Percentiles rank a stretch among this genome's conserved stretches.
phyloP scores from a whole-genome alignment of 1,284 basidiomycete species.

The Cryptococcus sp. region DNA sequence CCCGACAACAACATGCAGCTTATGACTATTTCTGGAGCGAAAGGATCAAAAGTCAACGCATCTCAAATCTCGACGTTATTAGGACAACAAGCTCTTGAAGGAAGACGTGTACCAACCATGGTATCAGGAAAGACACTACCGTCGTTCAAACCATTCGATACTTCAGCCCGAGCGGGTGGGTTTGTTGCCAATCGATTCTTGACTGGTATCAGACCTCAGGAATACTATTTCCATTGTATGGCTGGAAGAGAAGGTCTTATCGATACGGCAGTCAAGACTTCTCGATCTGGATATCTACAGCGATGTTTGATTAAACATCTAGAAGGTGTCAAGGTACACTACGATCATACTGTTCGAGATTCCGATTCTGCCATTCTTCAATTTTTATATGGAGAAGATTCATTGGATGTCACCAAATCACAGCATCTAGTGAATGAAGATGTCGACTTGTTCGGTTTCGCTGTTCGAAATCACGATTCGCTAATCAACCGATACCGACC shows the following conservation, averaged over 20 bases:
- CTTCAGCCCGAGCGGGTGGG: constrained; percentile 94
- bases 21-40: constrained; percentile 98
- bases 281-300: constrained; percentile 96
- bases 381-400: constrained; percentile 96
- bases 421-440: constrained; percentile 67
- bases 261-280: constrained; percentile 99
- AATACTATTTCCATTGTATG: constrained; percentile 99
- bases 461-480: constrained; percentile 79
- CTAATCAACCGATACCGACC: constrained; percentile 73
- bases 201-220: constrained; percentile 96
- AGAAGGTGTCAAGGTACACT: constrained; percentile 92
- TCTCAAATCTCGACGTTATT: constrained; percentile 96
- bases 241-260: constrained; percentile 98
- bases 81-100: constrained; percentile 96
- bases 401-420: constrained; percentile 92
- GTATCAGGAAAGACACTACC: constrained; percentile 97
- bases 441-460: constrained; percentile 70
- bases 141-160: constrained; percentile 96
- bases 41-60: constrained; percentile 96
- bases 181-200: constrained; percentile 99
- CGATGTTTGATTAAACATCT: constrained; percentile 98
- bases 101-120: constrained; percentile 98
- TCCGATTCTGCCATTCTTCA: constrained; percentile 91
- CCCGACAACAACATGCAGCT: constrained; percentile 99
- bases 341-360: constrained; percentile 96